Conservation (phyloP, 768 basidiomycete species). For the Polyporus arcularius region DNA sequence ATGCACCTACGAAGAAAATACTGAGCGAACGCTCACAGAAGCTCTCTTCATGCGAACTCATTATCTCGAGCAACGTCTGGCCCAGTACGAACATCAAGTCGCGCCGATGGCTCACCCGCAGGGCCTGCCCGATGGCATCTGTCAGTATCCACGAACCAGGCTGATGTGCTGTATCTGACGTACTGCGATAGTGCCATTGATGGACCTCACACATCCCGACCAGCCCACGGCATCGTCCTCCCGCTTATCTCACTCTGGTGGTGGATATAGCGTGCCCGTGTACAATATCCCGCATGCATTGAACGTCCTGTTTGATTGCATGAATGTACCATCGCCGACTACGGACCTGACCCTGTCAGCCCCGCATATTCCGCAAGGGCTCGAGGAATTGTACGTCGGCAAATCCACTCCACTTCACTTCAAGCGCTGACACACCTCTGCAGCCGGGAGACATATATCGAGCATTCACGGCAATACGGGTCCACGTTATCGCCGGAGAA, state of each 20-base stretch:
- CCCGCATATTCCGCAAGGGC: slow-evolving; percentile 9
- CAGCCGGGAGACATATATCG: slow-evolving; percentile 26
- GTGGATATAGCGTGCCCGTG: not conserved
- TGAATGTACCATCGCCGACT: slow-evolving; percentile 8
- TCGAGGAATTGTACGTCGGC: slow-evolving; percentile 21
- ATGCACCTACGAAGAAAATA: slow-evolving; percentile 28
- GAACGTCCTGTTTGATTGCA: slow-evolving; percentile 9
- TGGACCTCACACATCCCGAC: not conserved
- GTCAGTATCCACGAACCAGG: not conserved
- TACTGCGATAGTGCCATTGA: not conserved
- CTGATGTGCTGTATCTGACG: not conserved
- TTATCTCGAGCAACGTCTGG: slow-evolving; percentile 23
- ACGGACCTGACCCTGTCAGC: slow-evolving; percentile 10
- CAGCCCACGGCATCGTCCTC: slow-evolving; percentile 11
- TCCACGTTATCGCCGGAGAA: slow-evolving; percentile 21
- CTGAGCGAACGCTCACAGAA: slow-evolving; percentile 19
- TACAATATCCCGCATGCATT: slow-evolving; percentile 13
- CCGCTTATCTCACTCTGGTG: not conserved
- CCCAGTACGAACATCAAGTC: slow-evolving; percentile 16
- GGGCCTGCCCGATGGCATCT: not conserved
- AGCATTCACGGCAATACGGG: slow-evolving; percentile 24
- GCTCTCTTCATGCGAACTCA: slow-evolving; percentile 21
- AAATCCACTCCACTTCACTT: not conserved
- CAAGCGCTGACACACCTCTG: not conserved
- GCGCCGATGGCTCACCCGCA: not conserved